Evolutionary conservation across 1,284 basidiomycete species (phyloP).

Genomic region (Neotropicomus parvogracilis): DNA sequence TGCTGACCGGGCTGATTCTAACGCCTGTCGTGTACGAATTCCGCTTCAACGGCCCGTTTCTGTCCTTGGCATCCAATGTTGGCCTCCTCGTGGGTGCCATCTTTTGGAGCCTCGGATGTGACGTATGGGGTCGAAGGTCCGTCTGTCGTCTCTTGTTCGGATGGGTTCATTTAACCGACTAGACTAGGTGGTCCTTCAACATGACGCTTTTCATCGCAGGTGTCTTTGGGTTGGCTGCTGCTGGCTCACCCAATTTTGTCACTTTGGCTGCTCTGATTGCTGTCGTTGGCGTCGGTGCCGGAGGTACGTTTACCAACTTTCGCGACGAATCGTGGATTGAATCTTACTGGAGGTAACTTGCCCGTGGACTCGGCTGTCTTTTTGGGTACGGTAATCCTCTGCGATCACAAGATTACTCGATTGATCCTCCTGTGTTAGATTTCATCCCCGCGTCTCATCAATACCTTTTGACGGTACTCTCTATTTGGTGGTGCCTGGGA

Average conservation of each 20-base stretch:
- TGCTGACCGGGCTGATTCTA: conserved; percentile 53
- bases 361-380: conserved; percentile 67
- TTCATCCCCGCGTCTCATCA: conserved; percentile 66
- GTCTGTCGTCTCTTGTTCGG: conserved; percentile 10
- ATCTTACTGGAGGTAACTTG: conserved; percentile 41
- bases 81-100: conserved; percentile 64
- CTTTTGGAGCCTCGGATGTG: conserved; percentile 62
- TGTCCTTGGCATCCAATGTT: conserved; percentile 57
- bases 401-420: not conserved
- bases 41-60: conserved; percentile 49
- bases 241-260: conserved; percentile 42
- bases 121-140: conserved; percentile 60
- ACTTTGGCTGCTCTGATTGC: conserved; percentile 46
- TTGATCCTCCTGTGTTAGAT: conserved; percentile 38
- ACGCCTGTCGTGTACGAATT: conserved; percentile 58
- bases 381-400: conserved; percentile 39
- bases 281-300: conserved; percentile 46
- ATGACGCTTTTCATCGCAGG: conserved; percentile 58
- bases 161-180: not conserved
- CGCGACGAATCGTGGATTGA: not conserved
- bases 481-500: conserved; percentile 71
- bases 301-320: conserved; percentile 29
- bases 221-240: conserved; percentile 50
- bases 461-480: conserved; percentile 64
- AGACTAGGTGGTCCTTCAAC: conserved; percentile 55